phyloP scores from a whole-genome alignment of 345 rosid genomes.

The Dipteronia sinensis region DNA sequence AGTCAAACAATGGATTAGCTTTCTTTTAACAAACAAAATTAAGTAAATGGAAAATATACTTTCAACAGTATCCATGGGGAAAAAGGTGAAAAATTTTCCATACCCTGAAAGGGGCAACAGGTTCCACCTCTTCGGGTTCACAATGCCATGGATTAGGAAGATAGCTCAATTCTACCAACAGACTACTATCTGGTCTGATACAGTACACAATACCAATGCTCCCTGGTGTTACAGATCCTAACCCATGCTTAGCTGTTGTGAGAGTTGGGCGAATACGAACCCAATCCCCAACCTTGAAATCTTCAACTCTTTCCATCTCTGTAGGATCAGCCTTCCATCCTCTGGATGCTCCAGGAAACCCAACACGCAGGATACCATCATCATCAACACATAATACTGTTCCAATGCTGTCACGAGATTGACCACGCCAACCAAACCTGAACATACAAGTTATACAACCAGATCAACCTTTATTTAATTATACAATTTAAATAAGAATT shows the following conservation, averaged over 20 bases:
- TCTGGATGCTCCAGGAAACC: slow-evolving; percentile 99
- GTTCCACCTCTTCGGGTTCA: slow-evolving; percentile 98
- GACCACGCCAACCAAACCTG: slow-evolving; percentile 97
- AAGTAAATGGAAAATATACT: background rate
- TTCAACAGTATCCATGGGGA: slow-evolving; percentile 8
- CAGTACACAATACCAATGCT: slow-evolving; percentile 96
- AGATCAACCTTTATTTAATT: slow-evolving; percentile 10
- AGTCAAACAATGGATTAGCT: slow-evolving; percentile 27
- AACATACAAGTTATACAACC: slow-evolving; percentile 21
- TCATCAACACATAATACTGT: slow-evolving; percentile 97
- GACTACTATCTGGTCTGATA: slow-evolving; percentile 92
- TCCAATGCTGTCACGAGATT: slow-evolving; percentile 87
- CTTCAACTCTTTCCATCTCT: slow-evolving; percentile 99
- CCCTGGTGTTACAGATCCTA: slow-evolving; percentile 93
- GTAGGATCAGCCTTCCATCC: slow-evolving; percentile 99
- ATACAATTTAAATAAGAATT: slow-evolving; percentile 13
- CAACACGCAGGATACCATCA: slow-evolving; percentile 98
- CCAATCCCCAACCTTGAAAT: slow-evolving; percentile 99
- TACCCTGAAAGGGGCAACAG: slow-evolving; percentile 88
- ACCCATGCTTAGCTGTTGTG: slow-evolving; percentile 89
- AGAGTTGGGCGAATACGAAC: slow-evolving; percentile 95
- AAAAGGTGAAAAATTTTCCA: slow-evolving; percentile 17
- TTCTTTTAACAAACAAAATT: slow-evolving; percentile 18
- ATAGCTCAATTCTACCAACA: slow-evolving; percentile 86
- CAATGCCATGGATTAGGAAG: slow-evolving; percentile 92